Evolutionary conservation across 2,329 filamentous ascomycete genomes (phyloP), one percentile per base, ranked within the genome.

Genomic region (Myrmaecium sp.): DNA sequence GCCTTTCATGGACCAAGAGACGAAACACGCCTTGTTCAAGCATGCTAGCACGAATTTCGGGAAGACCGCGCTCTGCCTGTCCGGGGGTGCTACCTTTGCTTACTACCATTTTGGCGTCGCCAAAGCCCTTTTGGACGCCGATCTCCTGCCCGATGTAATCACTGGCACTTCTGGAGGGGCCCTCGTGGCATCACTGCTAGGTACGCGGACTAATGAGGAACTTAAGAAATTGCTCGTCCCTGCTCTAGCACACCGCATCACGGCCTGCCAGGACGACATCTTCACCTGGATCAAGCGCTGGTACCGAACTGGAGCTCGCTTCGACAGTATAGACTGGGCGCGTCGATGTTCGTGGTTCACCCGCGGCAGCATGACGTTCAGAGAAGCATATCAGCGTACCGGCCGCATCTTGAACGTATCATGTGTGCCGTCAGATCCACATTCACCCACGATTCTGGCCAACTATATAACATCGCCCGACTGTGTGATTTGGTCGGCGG

Each of bases 401-500:
- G 89, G 89, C 0, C 76, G 89, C 12, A 89, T 95, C 34, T 64
- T 98, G 26, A 98, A 98, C 51, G 83, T 98, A 6, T 82, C 81
- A 5, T 98, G 89, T 49, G 82, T 98, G 2, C 89, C 89, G 1
- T 84, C 86, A 0, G 89, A 98, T 47, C 89, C 86, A 11, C 83
- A 98, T 52, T 91, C 81, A 22, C 86, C 73, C 2, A 74, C 83
- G 1, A 93, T 98, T 36, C 64, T 98, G 5, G 82, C 82, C 44
- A 98, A 98, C 54, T 93, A 95, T 48, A 66, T 94, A 17, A 95
- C 89, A 2, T 79, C 78, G 13, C 89, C 89, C 0, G 83, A 98
- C 55, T 98, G 89, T 46, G 89, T 98, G 21, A 91, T 98, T 35
- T 98, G 91, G 89, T 93, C 83, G 7, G 86, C 89, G 2, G 83